These are phyloP conservation scores for Aquilaria malaccensis DNA, from an alignment of 345 rosid species.

Conservation along the genomic window DNA sequence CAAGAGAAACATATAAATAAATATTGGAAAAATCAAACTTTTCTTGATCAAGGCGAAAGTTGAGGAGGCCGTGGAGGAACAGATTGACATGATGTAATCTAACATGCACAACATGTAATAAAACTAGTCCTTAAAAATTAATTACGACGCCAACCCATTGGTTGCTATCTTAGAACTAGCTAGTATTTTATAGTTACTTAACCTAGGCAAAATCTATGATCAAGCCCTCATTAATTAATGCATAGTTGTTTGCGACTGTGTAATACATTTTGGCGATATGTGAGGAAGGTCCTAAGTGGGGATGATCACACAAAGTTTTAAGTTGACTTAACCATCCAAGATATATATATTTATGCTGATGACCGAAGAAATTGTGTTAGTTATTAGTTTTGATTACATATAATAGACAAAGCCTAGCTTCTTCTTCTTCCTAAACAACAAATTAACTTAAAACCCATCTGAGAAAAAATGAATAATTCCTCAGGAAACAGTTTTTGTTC, in stretches of 20 bases:
- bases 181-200: neutral
- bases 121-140: neutral
- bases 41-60: neutral
- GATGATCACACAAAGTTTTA: constrained; percentile 19
- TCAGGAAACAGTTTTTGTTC: constrained; percentile 10
- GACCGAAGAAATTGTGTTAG: constrained; percentile 1
- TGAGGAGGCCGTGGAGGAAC: too few relatives aligned
- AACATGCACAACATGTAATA: constrained; percentile 1
- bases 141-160: neutral
- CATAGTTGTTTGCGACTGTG: constrained; percentile 4
- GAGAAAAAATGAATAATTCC: constrained; percentile 21
- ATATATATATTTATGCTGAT: neutral
- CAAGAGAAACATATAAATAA: too few relatives aligned
- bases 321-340: constrained; percentile 44
- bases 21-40: neutral
- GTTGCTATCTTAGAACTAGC: neutral
- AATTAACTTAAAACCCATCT: constrained; percentile 4
- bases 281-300: constrained; percentile 61
- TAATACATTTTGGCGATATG: constrained; percentile 14
- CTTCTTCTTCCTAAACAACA: neutral
- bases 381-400: neutral
- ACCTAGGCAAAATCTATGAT: neutral
- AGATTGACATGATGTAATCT: constrained; percentile 9
- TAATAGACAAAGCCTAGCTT: neutral
- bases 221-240: neutral